Evolutionary conservation across 495 filamentous ascomycete genomes (phyloP).

Genomic region (Penicillium bovifimosum): DNA sequence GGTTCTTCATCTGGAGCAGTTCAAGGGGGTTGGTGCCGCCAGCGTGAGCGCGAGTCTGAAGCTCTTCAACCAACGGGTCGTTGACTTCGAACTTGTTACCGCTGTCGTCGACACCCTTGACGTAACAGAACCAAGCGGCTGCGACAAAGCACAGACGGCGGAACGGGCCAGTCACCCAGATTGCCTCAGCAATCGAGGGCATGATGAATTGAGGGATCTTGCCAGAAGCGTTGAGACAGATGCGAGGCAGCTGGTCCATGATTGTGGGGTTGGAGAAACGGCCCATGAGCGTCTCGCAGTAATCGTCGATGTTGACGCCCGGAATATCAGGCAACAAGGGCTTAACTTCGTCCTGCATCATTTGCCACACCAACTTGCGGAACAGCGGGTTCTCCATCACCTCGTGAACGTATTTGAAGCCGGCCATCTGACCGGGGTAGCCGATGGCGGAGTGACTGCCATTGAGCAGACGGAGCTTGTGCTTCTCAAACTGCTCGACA

Average conservation of each 20-base stretch:
- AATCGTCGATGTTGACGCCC: slow-evolving; percentile 42
- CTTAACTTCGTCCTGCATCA: slow-evolving; percentile 49
- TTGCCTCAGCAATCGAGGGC: slow-evolving; percentile 45
- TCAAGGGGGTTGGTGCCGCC: slow-evolving; percentile 32
- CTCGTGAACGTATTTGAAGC: slow-evolving; percentile 45
- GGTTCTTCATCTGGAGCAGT: slow-evolving; percentile 37
- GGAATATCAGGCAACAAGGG: slow-evolving; percentile 39
- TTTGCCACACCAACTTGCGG: slow-evolving; percentile 40
- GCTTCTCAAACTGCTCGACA: slow-evolving; percentile 46
- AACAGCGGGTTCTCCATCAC: slow-evolving; percentile 38
- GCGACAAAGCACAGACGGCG: slow-evolving; percentile 41
- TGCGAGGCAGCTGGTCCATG: slow-evolving; percentile 42
- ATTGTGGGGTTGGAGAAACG: slow-evolving; percentile 48
- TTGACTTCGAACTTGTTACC: slow-evolving; percentile 35
- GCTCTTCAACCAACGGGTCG: slow-evolving; percentile 42
- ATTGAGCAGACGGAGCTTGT: slow-evolving; percentile 46
- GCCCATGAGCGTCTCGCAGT: slow-evolving; percentile 41
- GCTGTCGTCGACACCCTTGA: slow-evolving; percentile 40
- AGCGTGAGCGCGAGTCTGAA: slow-evolving; percentile 35
- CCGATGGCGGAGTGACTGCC: slow-evolving; percentile 43
- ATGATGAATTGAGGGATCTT: slow-evolving; percentile 50
- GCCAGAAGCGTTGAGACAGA: slow-evolving; percentile 42
- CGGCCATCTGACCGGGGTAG: slow-evolving; percentile 42
- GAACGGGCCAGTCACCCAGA: slow-evolving; percentile 41
- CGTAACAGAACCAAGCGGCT: slow-evolving; percentile 43